Evolutionary conservation across 441 rosid species (phyloP).

Genomic region (Pelargonium myrrhifolium): DNA sequence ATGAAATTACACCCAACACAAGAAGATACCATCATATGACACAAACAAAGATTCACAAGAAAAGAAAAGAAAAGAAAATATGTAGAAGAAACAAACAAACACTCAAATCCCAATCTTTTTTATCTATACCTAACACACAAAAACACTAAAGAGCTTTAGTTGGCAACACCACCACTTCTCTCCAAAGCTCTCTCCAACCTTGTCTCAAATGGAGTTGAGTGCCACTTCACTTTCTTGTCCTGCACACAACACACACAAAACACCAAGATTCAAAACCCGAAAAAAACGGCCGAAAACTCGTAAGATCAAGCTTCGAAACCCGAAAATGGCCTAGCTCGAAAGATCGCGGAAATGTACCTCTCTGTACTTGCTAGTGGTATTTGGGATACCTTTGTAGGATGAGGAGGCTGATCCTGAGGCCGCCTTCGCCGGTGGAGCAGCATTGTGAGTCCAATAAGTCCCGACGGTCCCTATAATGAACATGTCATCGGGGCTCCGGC

Average conservation of each 20-base stretch:
- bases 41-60: too few species aligned
- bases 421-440: neutral
- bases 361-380: constrained; percentile 22
- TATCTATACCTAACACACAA: too few species aligned
- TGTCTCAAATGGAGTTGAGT: constrained; percentile 25
- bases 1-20: too few species aligned
- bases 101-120: too few species aligned
- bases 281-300: neutral
- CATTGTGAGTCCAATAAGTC: constrained; percentile 17
- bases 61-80: too few species aligned
- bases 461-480: constrained; percentile 22
- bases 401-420: constrained; percentile 7
- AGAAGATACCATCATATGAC: too few species aligned
- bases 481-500: constrained; percentile 20
- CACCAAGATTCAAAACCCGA: neutral
- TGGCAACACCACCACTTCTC: neutral
- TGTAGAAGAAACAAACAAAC: too few species aligned
- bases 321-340: neutral
- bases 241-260: constrained; percentile 10
- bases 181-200: constrained; percentile 24
- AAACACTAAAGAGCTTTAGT: neutral
- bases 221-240: constrained; percentile 28
- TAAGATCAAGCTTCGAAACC: neutral
- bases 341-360: constrained; percentile 12
- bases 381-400: constrained; percentile 22